Conservation (phyloP, 768 basidiomycete species). For the Tulasnella sp. region DNA sequence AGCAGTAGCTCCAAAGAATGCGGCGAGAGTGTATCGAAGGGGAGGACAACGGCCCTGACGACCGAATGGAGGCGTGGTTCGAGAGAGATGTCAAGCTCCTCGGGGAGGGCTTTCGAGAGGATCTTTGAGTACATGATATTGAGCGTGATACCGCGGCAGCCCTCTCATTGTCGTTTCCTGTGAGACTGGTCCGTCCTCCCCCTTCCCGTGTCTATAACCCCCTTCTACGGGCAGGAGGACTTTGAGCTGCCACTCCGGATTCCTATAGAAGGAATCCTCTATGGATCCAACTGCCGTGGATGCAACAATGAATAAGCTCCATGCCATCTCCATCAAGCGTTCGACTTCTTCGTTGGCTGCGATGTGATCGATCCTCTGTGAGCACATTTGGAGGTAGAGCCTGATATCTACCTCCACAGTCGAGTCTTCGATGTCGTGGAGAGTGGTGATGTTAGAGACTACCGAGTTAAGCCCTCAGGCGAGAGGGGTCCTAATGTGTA, state of each 20-base stretch:
- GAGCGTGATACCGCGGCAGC: no score
- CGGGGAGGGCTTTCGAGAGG: no score
- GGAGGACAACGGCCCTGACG: slow-evolving; percentile 8
- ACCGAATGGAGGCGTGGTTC: not conserved
- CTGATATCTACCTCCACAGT: slow-evolving; percentile 8
- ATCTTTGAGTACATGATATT: no score
- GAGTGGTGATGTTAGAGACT: not conserved
- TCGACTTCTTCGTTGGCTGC: not conserved
- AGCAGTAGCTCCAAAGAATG: not conserved
- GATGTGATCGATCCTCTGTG: not conserved
- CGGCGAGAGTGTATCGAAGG: slow-evolving; percentile 2
- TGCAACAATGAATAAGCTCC: slow-evolving; percentile 5
- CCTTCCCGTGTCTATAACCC: no score
- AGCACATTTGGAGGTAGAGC: slow-evolving; percentile 7
- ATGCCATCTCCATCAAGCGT: not conserved
- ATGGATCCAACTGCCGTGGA: slow-evolving; percentile 7
- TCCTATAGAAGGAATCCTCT: not conserved
- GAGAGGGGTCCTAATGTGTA: slow-evolving; percentile 20
- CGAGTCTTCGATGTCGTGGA: slow-evolving; percentile 13
- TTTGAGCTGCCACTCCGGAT: not conserved
- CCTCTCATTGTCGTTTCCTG: no score
- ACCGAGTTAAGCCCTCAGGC: not conserved
- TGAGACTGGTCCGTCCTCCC: no score
- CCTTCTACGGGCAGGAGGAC: not conserved
- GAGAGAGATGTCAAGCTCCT: no score